Base-by-base conservation (phyloP, 2,329 filamentous ascomycete species). In the Cercospora canescens region DNA sequence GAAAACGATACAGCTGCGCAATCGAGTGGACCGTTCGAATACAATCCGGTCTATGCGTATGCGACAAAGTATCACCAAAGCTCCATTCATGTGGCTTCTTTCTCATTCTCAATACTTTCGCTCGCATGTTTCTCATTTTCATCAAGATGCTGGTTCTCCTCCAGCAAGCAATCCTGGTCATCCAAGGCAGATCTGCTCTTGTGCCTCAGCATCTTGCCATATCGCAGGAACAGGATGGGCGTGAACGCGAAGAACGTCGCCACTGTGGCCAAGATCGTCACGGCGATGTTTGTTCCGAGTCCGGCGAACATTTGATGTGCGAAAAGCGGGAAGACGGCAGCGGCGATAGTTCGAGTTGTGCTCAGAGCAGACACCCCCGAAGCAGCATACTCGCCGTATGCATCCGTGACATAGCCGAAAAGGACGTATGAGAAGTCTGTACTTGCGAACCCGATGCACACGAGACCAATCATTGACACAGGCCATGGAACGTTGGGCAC, bases 321-420 rank as follows among this genome's bases (percentile, higher is more conserved):
- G 1, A 82, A 81, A 12, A 89, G 77, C 0, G 87, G 88, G 0
- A 89, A 75, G 5, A 87, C 76, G 2, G 84, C 86, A 9, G 85
- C 86, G 11, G 86, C 79, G 0, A 87, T 70, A 12, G 78, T 81
- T 18, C 87, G 77, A 5, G 89, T 74, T 4, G 90, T 83, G 0
- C 87, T 88, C 67, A 84, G 88, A 88, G 60, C 60, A 14, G 60
- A 62, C 0, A 90, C 83, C 0, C 87, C 88, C 4, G 82, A 84
- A n/a, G 88, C 88, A 1, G 87, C 86, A 67, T 88, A 85, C 66
- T 82, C 76, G 0, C 82, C 80, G 71, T 85, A 89, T 1, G 84
- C 82, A 63, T 91, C 88, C 24, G 90, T 84, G 3, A 91, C 82
- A 70, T 91, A 92, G 5, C 86, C 87, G 61, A 71, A 68, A 3